Conservation (phyloP, 108 stramenopile species). For the Schizochytrium sp. region DNA sequence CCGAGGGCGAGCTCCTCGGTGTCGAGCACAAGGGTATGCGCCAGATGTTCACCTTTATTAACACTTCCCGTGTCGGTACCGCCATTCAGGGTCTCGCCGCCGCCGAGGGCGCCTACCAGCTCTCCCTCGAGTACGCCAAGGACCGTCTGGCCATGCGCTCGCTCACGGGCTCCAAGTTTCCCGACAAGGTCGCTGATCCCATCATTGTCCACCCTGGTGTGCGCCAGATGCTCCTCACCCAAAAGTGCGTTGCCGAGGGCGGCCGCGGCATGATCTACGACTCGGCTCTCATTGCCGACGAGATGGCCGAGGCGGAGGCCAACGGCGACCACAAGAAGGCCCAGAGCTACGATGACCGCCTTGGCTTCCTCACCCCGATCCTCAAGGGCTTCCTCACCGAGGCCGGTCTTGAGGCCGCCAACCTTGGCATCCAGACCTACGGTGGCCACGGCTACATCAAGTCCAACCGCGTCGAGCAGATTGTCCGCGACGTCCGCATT, state of each 20-base stretch:
- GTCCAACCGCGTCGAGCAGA: constrained; percentile 27
- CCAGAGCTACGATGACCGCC: constrained; percentile 17
- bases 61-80: constrained; percentile 22
- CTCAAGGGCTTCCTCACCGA: constrained; percentile 31
- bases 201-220: constrained; percentile 32
- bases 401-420: background rate
- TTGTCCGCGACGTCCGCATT: constrained; percentile 19
- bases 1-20: constrained; percentile 24
- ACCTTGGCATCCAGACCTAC: constrained; percentile 28
- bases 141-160: constrained; percentile 10
- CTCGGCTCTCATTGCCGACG: background rate
- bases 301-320: constrained; percentile 6
- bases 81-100: constrained; percentile 22
- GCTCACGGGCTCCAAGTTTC: constrained; percentile 21
- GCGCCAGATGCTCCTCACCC: constrained; percentile 21
- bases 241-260: constrained; percentile 23
- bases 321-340: constrained; percentile 11
- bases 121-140: constrained; percentile 21
- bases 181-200: constrained; percentile 1
- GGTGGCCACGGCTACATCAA: constrained; percentile 30
- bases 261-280: constrained; percentile 20
- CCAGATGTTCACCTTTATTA: constrained; percentile 36
- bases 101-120: constrained; percentile 19
- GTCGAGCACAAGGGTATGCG: constrained; percentile 22
- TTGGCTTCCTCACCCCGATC: constrained; percentile 28